Evolutionary conservation across 83 land plant genomes (phyloP).

Genomic region (Picea engelmannii): DNA sequence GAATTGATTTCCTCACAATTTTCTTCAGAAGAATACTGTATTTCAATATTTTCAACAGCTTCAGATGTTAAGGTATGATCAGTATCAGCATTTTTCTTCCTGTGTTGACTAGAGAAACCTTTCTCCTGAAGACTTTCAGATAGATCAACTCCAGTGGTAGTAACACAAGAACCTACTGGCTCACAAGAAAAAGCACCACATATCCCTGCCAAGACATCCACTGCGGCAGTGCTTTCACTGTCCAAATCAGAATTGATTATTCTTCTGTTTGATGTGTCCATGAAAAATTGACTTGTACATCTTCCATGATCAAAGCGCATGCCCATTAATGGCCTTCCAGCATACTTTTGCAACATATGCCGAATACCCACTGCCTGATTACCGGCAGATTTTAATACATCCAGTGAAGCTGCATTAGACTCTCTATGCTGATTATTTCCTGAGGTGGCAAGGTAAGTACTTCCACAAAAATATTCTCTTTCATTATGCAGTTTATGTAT

Average conservation of each 20-base stretch:
- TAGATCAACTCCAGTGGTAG: slow-evolving; percentile 45
- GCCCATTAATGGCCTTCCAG: slow-evolving; percentile 18
- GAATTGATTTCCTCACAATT: slow-evolving; percentile 54
- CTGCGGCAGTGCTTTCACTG: slow-evolving; percentile 49
- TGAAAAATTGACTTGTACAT: not conserved
- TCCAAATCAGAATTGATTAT: slow-evolving; percentile 16
- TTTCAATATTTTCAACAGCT: slow-evolving; percentile 37
- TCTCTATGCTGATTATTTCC: slow-evolving; percentile 56
- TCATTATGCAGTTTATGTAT: slow-evolving; percentile 54
- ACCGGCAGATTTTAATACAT: slow-evolving; percentile 38
- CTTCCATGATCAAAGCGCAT: slow-evolving; percentile 15
- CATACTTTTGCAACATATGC: slow-evolving; percentile 5
- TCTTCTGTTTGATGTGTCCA: slow-evolving; percentile 16
- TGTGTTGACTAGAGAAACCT: slow-evolving; percentile 21
- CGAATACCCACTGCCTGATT: slow-evolving; percentile 22
- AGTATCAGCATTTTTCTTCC: not conserved
- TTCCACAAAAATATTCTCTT: slow-evolving; percentile 33
- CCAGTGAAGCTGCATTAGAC: slow-evolving; percentile 55
- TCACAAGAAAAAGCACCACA: slow-evolving; percentile 60
- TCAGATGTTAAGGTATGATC: slow-evolving; percentile 31
- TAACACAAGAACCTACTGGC: slow-evolving; percentile 58
- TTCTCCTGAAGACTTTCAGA: slow-evolving; percentile 27
- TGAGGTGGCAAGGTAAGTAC: slow-evolving; percentile 45
- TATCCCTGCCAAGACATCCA: slow-evolving; percentile 60
- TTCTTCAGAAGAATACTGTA: slow-evolving; percentile 58